A percentile compares a stretch with the other conserved stretches of the same genome.
Evolutionary conservation across 2,329 filamentous ascomycete genomes (phyloP).

Genomic region (Aspergillus sp.): DNA sequence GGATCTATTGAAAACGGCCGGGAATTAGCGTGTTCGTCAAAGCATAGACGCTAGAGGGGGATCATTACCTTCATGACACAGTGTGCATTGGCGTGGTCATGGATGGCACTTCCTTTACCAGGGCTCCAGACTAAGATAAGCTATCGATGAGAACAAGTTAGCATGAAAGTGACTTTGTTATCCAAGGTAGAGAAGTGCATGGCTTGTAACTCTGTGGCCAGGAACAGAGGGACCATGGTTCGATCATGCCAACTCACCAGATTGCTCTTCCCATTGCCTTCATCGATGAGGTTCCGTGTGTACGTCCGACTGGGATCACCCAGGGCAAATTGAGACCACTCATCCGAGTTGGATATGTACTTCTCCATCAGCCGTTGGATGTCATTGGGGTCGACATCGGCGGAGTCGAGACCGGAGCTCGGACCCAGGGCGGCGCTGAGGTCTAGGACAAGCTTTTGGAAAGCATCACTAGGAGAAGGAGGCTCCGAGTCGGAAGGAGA

Average conservation of each 20-base stretch:
- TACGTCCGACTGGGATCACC: conserved; percentile 67
- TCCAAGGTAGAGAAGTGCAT: neutral
- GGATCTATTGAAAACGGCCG: conserved; percentile 46
- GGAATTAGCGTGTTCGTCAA: neutral
- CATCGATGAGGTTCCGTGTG: conserved; percentile 84
- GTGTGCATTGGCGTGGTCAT: conserved; percentile 84
- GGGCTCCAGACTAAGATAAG: conserved; percentile 87
- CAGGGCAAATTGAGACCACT: conserved; percentile 74
- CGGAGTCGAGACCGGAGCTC: conserved; percentile 74
- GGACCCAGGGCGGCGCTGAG: conserved; percentile 72
- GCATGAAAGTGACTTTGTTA: neutral
- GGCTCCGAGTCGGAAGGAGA: conserved; percentile 5
- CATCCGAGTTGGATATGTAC: conserved; percentile 63
- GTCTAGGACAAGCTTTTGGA: conserved; percentile 67
- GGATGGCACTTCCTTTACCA: conserved; percentile 75
- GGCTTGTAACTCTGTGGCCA: no score
- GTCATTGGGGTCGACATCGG: conserved; percentile 70
- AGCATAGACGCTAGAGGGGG: neutral
- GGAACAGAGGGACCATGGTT: no score
- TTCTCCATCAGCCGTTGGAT: conserved; percentile 68
- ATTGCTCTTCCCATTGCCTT: conserved; percentile 79
- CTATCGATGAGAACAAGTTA: conserved; percentile 40
- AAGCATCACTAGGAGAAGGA: conserved; percentile 32
- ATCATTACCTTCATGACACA: conserved; percentile 71
- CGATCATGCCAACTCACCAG: conserved; percentile 47